Percentiles rank a stretch among this genome's conserved stretches.
Conservation (phyloP, 2,329 filamentous ascomycete species). For the Lecanicillium sp. region DNA sequence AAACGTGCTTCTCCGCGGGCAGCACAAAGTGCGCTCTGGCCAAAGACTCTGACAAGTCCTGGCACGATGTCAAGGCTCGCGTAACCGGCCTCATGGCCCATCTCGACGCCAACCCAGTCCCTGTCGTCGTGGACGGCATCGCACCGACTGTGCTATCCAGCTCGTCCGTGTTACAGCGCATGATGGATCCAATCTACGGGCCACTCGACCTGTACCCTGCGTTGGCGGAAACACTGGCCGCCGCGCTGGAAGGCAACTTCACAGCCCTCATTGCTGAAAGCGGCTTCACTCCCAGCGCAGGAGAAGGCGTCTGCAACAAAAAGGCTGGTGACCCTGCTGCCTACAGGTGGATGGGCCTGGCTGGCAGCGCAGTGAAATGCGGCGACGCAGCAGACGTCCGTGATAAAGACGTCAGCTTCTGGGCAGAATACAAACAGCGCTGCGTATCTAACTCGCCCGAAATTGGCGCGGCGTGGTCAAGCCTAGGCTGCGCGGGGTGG, state of each 20-base stretch:
- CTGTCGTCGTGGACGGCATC: constrained; percentile 6
- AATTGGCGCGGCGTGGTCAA: constrained; percentile 18
- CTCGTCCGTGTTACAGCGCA: constrained; percentile 14
- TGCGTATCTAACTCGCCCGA: constrained; percentile 16
- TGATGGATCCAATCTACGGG: constrained; percentile 18
- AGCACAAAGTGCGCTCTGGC: constrained; percentile 5
- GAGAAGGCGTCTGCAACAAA: background rate
- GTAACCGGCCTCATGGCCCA: constrained; percentile 17
- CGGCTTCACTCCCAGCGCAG: background rate
- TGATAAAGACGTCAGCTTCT: constrained; percentile 11
- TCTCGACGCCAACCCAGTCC: constrained; percentile 15
- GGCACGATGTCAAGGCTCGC: constrained; percentile 10
- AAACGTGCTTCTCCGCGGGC: constrained; percentile 20
- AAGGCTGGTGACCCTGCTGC: constrained; percentile 1
- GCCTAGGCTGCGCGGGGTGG: constrained; percentile 25
- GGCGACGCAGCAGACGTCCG: constrained; percentile 14
- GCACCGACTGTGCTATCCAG: constrained; percentile 16
- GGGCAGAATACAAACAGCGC: constrained; percentile 12
- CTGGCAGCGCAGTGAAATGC: constrained; percentile 7
- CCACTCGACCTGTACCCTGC: constrained; percentile 14
- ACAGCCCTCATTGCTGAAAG: background rate
- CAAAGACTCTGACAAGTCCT: constrained; percentile 3
- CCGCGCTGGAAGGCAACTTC: constrained; percentile 3
- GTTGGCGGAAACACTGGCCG: constrained; percentile 5
- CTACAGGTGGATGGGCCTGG: constrained; percentile 2